Evolutionary conservation across 2,329 filamentous ascomycete genomes (phyloP).

Genomic region (Hymenoscyphus repandus): DNA sequence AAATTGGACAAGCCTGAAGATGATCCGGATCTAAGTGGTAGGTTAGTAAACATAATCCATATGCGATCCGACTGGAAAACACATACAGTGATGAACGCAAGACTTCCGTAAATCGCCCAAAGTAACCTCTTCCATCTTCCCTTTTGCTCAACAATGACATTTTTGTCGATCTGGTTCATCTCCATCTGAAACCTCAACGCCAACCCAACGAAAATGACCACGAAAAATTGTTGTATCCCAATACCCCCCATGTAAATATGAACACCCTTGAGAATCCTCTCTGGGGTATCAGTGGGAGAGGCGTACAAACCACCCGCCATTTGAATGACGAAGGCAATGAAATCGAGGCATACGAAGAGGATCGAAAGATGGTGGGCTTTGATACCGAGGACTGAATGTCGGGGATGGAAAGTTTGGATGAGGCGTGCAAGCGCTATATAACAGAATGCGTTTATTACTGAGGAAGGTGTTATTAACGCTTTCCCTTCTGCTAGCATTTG

Average conservation of each 20-base stretch:
- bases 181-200: slow-evolving; percentile 16
- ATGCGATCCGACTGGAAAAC: too few relatives aligned
- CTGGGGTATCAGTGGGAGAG: slow-evolving; percentile 1
- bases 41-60: slow-evolving; percentile 3
- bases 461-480: not conserved
- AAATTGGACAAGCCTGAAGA: slow-evolving; percentile 56
- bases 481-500: not conserved
- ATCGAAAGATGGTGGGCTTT: slow-evolving; percentile 33
- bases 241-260: slow-evolving; percentile 24
- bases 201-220: slow-evolving; percentile 17
- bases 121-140: slow-evolving; percentile 11
- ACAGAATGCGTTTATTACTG: slow-evolving; percentile 27
- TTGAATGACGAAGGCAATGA: slow-evolving; percentile 32
- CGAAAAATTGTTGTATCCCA: slow-evolving; percentile 22
- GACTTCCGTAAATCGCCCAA: slow-evolving; percentile 15
- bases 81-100: slow-evolving; percentile 20
- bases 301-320: slow-evolving; percentile 28
- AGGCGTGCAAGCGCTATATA: slow-evolving; percentile 28
- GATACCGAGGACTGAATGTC: slow-evolving; percentile 28
- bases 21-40: slow-evolving; percentile 44
- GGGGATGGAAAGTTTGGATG: slow-evolving; percentile 30
- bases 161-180: slow-evolving; percentile 3
- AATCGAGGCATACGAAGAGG: slow-evolving; percentile 40
- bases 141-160: not conserved
- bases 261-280: not conserved